Evolutionary conservation across 73 alveolate species (phyloP), one percentile per base, ranked within the genome.

Genomic region (Paraurostyla sp.): DNA sequence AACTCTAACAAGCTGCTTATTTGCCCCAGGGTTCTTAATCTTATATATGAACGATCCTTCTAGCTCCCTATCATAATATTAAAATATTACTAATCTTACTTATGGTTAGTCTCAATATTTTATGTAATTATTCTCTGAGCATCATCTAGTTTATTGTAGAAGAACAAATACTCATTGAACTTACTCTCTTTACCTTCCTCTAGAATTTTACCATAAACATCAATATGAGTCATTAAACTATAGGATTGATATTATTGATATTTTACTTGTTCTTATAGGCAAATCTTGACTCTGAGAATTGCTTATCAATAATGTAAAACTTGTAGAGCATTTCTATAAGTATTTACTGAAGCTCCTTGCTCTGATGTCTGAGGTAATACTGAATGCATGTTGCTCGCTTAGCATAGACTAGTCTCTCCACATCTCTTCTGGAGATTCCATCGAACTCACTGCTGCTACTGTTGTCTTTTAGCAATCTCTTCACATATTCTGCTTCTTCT

Each of bases 121-220:
- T 49, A 57, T 22, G 89, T 51, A 33, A 78, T 54, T 4, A 51
- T 78, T 52, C 69, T 78, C 42, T 78, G 0, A 20, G 46, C 22
- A 2, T 78, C 78, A 1, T 49, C 76, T 1, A 78, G 78, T 51
- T 78, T 78, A 51, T 78, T 78, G n/a, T 52, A 52, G 68, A 78
- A 78, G 2, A 78, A 59, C 0, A 78, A 4, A 50, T 54, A 20
- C 9, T 78, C 89, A 38, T 78, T 78, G 0, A 54, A 15, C 45
- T 50, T 54, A 16, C 89, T 36, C 27, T 78, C 89, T 54, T 59
- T 78, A 6, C 89, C 89, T 78, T 49, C 29, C 63, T 52, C 48
- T 29, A 78, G 7, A 16, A 78, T 32, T 29, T 78, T 0, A 4
- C 22, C 20, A 41, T 51, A 78, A 3, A 78, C 32, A 7, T 78